Conservation (phyloP, 2,329 filamentous ascomycete genomes). For the Fusarium sp. region DNA sequence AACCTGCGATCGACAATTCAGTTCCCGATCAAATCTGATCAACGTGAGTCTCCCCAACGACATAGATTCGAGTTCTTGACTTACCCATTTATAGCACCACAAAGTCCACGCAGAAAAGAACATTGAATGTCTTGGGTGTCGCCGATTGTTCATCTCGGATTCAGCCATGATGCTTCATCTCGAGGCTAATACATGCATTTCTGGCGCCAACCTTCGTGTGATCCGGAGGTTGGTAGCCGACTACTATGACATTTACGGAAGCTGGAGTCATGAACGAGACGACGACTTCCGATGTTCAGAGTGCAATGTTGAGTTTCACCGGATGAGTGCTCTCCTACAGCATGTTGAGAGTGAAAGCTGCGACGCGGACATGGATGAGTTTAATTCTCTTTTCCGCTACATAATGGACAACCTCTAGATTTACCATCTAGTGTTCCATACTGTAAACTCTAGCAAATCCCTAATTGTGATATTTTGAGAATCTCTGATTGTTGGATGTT, state of each 20-base stretch:
- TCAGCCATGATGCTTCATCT: slow-evolving; percentile 45
- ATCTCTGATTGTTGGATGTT: no score
- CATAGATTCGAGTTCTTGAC: background rate
- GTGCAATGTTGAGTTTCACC: slow-evolving; percentile 15
- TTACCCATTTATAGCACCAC: slow-evolving; percentile 12
- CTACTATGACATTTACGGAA: slow-evolving; percentile 23
- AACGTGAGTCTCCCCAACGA: slow-evolving; percentile 1
- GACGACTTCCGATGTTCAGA: slow-evolving; percentile 30
- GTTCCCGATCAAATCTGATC: slow-evolving; percentile 15
- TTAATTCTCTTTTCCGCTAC: rapidly evolving
- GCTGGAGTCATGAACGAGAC: slow-evolving; percentile 3
- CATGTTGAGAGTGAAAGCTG: slow-evolving; percentile 41
- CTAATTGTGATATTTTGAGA: no score
- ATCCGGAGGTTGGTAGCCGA: slow-evolving; percentile 10
- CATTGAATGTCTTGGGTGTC: slow-evolving; percentile 33
- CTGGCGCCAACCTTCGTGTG: slow-evolving; percentile 4
- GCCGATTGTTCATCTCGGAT: slow-evolving; percentile 16
- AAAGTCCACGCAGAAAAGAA: slow-evolving; percentile 17
- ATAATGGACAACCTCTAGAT: no score
- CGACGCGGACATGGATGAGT: background rate
- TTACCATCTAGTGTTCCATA: no score
- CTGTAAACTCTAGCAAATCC: no score
- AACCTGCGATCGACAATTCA: slow-evolving; percentile 10
- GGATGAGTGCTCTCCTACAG: slow-evolving; percentile 38
- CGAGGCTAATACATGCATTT: slow-evolving; percentile 34